phyloP scores from a whole-genome alignment of 2,329 filamentous ascomycete genomes.

The Colletotrichum sp. region DNA sequence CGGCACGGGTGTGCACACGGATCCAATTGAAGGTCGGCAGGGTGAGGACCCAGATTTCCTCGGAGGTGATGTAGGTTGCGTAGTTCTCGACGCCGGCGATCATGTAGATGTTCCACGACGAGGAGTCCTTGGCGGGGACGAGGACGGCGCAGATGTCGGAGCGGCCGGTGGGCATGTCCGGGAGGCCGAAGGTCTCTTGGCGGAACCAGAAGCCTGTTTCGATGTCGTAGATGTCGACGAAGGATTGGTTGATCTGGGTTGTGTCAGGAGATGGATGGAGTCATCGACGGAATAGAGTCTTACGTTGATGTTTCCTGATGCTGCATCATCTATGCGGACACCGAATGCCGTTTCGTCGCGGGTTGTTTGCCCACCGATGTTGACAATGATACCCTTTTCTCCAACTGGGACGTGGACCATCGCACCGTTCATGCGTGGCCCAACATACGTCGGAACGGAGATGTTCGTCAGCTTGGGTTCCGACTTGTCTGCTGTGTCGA shows the following conservation, averaged over 20 bases:
- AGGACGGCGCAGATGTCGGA: slow-evolving; percentile 25
- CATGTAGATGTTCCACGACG: slow-evolving; percentile 25
- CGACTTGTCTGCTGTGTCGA: slow-evolving; percentile 9
- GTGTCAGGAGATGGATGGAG: background rate
- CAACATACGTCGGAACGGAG: slow-evolving; percentile 22
- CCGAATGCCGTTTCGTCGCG: slow-evolving; percentile 15
- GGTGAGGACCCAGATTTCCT: slow-evolving; percentile 15
- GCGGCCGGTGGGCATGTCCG: slow-evolving; percentile 19
- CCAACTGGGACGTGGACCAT: slow-evolving; percentile 25
- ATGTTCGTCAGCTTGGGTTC: slow-evolving; percentile 24
- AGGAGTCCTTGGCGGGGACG: slow-evolving; percentile 21
- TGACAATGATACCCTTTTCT: slow-evolving; percentile 20
- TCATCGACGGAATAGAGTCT: no score
- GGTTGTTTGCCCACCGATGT: slow-evolving; percentile 22
- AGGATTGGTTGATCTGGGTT: slow-evolving; percentile 18
- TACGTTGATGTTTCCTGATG: background rate
- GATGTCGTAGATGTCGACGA: slow-evolving; percentile 26
- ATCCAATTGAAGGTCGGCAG: slow-evolving; percentile 25
- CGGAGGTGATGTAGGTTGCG: slow-evolving; percentile 8
- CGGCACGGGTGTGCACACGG: slow-evolving; percentile 14
- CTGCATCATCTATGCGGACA: background rate
- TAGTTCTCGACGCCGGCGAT: slow-evolving; percentile 24
- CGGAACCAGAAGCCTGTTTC: slow-evolving; percentile 26
- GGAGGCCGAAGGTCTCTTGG: slow-evolving; percentile 23
- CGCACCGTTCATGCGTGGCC: slow-evolving; percentile 26